Percentiles rank a stretch among this genome's conserved stretches.
Evolutionary conservation across 176 grass and related monocot species (phyloP).

Genomic region (Zizania latifolia): DNA sequence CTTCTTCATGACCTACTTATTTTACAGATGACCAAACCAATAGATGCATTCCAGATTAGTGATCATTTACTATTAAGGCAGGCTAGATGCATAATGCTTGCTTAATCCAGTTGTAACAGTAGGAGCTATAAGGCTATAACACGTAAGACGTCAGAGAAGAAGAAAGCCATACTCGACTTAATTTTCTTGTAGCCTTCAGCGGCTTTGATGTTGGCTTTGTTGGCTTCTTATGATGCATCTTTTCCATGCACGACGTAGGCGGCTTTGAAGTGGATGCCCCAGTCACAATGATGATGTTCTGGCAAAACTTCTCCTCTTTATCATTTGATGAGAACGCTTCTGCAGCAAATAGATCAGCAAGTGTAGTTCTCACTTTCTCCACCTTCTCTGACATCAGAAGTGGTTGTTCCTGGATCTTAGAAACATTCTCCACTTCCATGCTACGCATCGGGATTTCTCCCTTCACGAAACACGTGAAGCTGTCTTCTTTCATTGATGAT

Average conservation of each 20-base stretch:
- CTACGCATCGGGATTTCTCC: slow-evolving; percentile 25
- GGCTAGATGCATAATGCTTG: background rate
- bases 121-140: background rate
- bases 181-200: slow-evolving; percentile 43
- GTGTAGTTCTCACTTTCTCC: slow-evolving; percentile 80
- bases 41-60: slow-evolving; percentile 14
- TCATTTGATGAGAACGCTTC: slow-evolving; percentile 41
- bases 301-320: slow-evolving; percentile 22
- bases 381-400: slow-evolving; percentile 64
- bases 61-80: background rate
- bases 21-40: slow-evolving; percentile 35
- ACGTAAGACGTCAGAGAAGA: slow-evolving; percentile 26
- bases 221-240: slow-evolving; percentile 50
- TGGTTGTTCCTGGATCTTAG: slow-evolving; percentile 62
- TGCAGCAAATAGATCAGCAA: slow-evolving; percentile 92
- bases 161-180: slow-evolving; percentile 61
- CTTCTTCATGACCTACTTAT: slow-evolving; percentile 81
- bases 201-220: slow-evolving; percentile 25
- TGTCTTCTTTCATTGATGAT: slow-evolving; percentile 41
- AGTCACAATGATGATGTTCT: slow-evolving; percentile 11
- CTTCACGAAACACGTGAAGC: slow-evolving; percentile 18
- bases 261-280: slow-evolving; percentile 32
- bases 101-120: background rate
- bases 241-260: slow-evolving; percentile 29
- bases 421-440: slow-evolving; percentile 25